Evolutionary conservation across 1,284 basidiomycete genomes (phyloP).

Genomic region (Pterulicium gracile): DNA sequence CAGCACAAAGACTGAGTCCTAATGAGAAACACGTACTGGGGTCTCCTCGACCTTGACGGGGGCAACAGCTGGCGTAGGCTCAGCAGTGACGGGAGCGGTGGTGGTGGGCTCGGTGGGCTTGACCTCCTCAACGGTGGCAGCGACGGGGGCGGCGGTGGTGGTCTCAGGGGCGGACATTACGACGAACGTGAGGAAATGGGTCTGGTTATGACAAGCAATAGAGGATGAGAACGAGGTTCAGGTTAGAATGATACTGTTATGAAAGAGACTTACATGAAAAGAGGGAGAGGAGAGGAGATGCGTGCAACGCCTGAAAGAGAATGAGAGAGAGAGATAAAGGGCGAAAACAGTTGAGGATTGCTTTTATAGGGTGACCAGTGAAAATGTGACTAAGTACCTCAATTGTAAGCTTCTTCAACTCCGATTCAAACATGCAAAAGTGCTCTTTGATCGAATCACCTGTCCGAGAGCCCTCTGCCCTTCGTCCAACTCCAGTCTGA

Average conservation of each 20-base stretch:
- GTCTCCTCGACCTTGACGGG: slow-evolving; percentile 31
- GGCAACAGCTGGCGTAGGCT: slow-evolving; percentile 21
- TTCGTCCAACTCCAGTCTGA: too few relatives aligned
- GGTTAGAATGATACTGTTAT: slow-evolving; percentile 10
- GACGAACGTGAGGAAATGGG: slow-evolving; percentile 43
- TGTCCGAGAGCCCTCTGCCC: too few relatives aligned
- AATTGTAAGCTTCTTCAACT: neutral
- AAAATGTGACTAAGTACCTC: too few relatives aligned
- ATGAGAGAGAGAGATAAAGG: slow-evolving; percentile 30
- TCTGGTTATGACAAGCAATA: slow-evolving; percentile 16
- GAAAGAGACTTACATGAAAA: slow-evolving; percentile 26
- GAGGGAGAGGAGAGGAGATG: slow-evolving; percentile 33
- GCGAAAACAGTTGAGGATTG: slow-evolving; percentile 32
- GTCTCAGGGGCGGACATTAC: slow-evolving; percentile 74
- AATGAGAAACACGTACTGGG: slow-evolving; percentile 19
- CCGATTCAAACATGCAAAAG: neutral
- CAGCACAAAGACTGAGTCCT: slow-evolving; percentile 1
- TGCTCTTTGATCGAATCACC: neutral
- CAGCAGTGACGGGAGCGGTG: slow-evolving; percentile 22
- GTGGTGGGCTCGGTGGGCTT: slow-evolving; percentile 39
- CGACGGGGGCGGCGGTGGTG: slow-evolving; percentile 27
- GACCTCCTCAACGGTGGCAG: slow-evolving; percentile 39
- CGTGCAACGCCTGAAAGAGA: slow-evolving; percentile 42
- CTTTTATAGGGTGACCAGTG: slow-evolving; percentile 25
- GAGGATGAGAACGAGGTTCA: slow-evolving; percentile 12